Evolutionary conservation across 345 rosid species (phyloP), one percentile per base, ranked within the genome.

Genomic region (Dovyalis caffra): DNA sequence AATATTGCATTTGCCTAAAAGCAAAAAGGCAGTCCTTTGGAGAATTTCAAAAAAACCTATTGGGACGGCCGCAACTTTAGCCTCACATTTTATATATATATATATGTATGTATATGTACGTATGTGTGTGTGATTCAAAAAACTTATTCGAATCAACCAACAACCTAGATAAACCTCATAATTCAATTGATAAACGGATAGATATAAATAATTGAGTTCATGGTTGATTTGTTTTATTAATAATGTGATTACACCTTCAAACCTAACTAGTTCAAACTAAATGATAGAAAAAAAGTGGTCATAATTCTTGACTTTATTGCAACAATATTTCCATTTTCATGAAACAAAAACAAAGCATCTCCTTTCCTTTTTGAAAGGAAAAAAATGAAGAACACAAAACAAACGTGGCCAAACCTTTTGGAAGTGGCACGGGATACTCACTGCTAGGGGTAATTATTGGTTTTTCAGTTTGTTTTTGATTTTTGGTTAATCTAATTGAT

Each of bases 11-110:
- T 45, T 31, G 12, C 63, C 76, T 8, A 64, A 72, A 34, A 0
- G 64, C 18, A 8, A 43, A 63, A 73, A 16, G 53, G 77, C n/a
- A 18, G 63, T 29, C 1, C 1, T 38, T 74, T 37, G 64, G 64
- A 51, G 70, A 33, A n/a, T 33, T 64, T 64, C 76, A 6, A 64
- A 38, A 16, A 29, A 5, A 32, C 47, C 26, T 60, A 33, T 31
- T n/a, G 64, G 77, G 77, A 51, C 49, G 70, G 77, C 71, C 33
- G 64, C 53, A 25, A 16, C 64, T 18, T 51, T 74, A 16, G 35
- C 18, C 6, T 0, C 35, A n/a, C n/a, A n/a, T n/a, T n/a, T n/a
- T n/a, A n/a, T n/a, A n/a, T n/a, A n/a, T n/a, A n/a, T n/a, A n/a
- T n/a, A n/a, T n/a, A n/a, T n/a, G n/a, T n/a, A n/a, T n/a, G n/a